Evolutionary conservation across 306 rosid genomes (phyloP).

Genomic region (Cicer bijugum): DNA sequence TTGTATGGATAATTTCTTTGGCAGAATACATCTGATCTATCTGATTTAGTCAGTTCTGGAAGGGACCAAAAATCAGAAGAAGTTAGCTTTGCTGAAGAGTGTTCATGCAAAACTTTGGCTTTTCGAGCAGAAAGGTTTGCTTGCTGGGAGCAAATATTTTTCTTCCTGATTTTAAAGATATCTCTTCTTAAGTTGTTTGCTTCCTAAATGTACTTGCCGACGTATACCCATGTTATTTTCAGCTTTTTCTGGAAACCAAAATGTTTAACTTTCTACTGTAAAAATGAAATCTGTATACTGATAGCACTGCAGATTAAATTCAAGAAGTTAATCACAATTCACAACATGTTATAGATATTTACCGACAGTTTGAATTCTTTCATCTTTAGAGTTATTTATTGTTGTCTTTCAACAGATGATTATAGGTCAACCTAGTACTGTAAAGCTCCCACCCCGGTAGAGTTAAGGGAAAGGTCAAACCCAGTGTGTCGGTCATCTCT

Average conservation of each 20-base stretch:
- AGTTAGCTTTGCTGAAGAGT: constrained; percentile 72
- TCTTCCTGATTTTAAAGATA: constrained; percentile 25
- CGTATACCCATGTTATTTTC: not conserved
- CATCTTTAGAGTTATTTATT: not conserved
- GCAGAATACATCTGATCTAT: constrained; percentile 94
- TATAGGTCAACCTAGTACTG: not conserved
- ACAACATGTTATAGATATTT: constrained; percentile 13
- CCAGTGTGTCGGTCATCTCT: constrained; percentile 6
- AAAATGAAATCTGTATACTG: not conserved
- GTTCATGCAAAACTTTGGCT: constrained; percentile 70
- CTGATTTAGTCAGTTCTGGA: constrained; percentile 93
- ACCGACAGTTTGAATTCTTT: not conserved
- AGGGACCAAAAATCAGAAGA: constrained; percentile 84
- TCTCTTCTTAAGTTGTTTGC: constrained; percentile 16
- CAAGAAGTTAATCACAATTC: not conserved
- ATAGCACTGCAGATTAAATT: not conserved
- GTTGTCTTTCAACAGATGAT: not conserved
- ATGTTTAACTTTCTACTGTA: constrained; percentile 2
- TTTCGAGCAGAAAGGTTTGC: constrained; percentile 88
- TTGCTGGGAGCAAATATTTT: constrained; percentile 35
- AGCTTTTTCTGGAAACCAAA: not conserved
- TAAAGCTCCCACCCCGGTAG: not conserved
- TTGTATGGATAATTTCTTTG: constrained; percentile 42
- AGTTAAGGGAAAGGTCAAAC: constrained; percentile 22
- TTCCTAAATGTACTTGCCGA: not conserved